Percentiles rank a stretch among this genome's conserved stretches.
phyloP scores from a whole-genome alignment of 1,284 basidiomycete species.

The Fistulinella cinereoalba region DNA sequence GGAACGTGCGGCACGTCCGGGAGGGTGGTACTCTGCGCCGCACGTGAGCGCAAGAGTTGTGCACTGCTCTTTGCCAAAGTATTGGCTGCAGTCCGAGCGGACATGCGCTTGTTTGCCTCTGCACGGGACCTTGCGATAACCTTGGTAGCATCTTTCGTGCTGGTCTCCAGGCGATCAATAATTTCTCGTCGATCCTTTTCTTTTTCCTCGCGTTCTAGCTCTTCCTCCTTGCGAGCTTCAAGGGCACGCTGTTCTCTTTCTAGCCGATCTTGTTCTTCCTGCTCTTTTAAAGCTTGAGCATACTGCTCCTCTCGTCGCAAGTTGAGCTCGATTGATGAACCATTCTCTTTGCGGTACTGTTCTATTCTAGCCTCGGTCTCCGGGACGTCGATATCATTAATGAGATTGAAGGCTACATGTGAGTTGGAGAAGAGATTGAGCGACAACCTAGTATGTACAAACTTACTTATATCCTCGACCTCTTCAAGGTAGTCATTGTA shows the following conservation, averaged over 20 bases:
- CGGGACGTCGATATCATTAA: constrained; percentile 85
- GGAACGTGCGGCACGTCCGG: constrained; percentile 77
- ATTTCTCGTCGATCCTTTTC: constrained; percentile 73
- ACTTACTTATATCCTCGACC: constrained; percentile 91
- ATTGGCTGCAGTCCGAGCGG: constrained; percentile 50
- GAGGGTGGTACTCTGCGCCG: constrained; percentile 55
- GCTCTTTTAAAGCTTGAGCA: constrained; percentile 63
- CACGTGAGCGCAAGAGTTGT: constrained; percentile 53
- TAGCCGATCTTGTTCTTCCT: constrained; percentile 68
- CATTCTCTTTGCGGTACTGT: constrained; percentile 78
- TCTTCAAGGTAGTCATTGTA: constrained; percentile 98
- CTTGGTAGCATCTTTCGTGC: constrained; percentile 63
- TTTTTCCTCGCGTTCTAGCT: constrained; percentile 73
- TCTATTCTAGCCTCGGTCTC: constrained; percentile 84
- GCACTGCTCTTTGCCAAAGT: constrained; percentile 48
- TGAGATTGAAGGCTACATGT: constrained; percentile 85
- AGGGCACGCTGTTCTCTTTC: constrained; percentile 73
- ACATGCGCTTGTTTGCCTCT: constrained; percentile 56
- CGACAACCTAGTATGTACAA: neutral
- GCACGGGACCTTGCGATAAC: constrained; percentile 69
- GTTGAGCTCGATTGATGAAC: constrained; percentile 76
- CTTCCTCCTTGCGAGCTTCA: constrained; percentile 65
- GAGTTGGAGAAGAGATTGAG: constrained; percentile 10
- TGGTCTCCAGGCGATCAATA: constrained; percentile 77
- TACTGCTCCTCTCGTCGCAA: constrained; percentile 75